These are phyloP conservation scores for Anastatica hierochuntica DNA, from an alignment of 345 rosid species.

Conservation along the genomic window DNA sequence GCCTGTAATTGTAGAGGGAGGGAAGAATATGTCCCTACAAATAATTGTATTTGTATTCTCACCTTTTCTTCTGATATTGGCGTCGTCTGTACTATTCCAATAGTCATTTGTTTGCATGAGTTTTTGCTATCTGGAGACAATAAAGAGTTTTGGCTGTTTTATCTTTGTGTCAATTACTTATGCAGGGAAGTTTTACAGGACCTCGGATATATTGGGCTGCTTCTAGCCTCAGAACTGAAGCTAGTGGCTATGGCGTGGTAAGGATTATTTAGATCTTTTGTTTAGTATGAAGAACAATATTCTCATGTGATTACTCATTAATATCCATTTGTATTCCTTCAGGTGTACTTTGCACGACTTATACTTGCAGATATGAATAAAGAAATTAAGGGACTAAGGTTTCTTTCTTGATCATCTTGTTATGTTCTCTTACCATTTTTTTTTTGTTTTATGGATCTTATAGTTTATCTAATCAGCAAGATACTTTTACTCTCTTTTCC, in stretches of 20 bases:
- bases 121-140: conserved; percentile 4
- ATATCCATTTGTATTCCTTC: conserved; percentile 25
- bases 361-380: conserved; percentile 91
- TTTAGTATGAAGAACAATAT: neutral
- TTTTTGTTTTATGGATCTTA: neutral
- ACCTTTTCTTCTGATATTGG: neutral
- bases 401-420: conserved; percentile 6
- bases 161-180: conserved; percentile 44
- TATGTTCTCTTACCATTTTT: neutral
- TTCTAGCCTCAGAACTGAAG: conserved; percentile 98
- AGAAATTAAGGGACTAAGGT: conserved; percentile 96
- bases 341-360: conserved; percentile 96
- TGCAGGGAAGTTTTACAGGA: conserved; percentile 99
- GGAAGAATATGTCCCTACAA: neutral
- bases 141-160: conserved; percentile 24
- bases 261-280: conserved; percentile 6
- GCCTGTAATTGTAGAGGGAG: too few relatives aligned
- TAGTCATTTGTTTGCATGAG: neutral
- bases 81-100: neutral
- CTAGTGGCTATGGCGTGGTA: conserved; percentile 99
- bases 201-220: conserved; percentile 96
- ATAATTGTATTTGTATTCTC: neutral
- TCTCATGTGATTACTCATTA: neutral
- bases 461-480: neutral
- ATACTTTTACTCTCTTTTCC: neutral